Percentiles rank a stretch among this genome's conserved stretches.
These are phyloP conservation scores for Rubroshorea leprosula DNA, from an alignment of 345 rosid genomes.

Conservation along the genomic window DNA sequence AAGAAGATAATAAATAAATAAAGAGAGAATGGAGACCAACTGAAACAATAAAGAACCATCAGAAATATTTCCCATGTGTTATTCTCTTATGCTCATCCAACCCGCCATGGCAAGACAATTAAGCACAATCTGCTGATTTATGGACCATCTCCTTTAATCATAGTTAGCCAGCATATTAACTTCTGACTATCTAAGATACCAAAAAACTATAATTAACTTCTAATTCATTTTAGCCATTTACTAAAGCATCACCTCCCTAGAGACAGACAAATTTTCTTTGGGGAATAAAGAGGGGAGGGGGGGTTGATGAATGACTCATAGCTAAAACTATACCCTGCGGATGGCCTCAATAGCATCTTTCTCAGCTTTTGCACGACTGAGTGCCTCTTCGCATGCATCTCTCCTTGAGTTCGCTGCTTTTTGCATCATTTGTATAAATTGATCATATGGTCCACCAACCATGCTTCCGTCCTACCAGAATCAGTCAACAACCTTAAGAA, in stretches of 20 bases:
- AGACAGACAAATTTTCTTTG: no score
- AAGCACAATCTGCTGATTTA: not conserved
- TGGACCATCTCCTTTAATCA: not conserved
- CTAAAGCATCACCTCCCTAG: not conserved
- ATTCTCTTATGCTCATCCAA: no score
- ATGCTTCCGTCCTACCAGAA: constrained; percentile 51
- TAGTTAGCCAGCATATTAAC: not conserved
- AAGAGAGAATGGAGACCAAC: no score
- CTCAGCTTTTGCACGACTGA: constrained; percentile 62
- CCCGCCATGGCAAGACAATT: no score
- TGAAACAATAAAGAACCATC: no score
- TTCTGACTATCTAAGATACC: not conserved
- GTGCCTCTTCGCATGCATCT: constrained; percentile 59
- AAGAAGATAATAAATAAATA: no score
- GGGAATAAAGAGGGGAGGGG: no score
- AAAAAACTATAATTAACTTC: not conserved
- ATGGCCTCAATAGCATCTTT: constrained; percentile 58
- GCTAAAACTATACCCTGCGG: constrained; percentile 43
- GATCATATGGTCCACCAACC: constrained; percentile 45
- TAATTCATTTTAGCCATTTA: not conserved
- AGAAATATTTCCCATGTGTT: no score
- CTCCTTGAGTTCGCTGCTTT: constrained; percentile 57
- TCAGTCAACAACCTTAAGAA: constrained; percentile 18
- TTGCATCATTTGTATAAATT: constrained; percentile 42
- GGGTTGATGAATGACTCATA: not conserved